Conservation (phyloP, 129 eudicot genomes). For the Calendula officinalis region DNA sequence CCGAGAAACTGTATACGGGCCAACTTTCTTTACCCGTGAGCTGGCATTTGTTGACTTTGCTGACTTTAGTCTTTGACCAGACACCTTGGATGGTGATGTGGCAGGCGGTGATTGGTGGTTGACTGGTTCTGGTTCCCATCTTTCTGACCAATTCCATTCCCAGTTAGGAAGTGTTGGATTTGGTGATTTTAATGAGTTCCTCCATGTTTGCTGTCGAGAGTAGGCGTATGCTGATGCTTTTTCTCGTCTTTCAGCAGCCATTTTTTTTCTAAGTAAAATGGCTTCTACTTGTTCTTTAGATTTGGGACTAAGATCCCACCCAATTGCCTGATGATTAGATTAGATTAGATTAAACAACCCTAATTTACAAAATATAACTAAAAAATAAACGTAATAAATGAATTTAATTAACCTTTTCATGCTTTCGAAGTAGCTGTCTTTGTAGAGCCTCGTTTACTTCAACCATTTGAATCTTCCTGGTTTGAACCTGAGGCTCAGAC, state of each 20-base stretch:
- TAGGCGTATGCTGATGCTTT: slow-evolving; percentile 77
- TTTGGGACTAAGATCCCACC: slow-evolving; percentile 60
- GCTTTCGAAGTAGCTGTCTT: slow-evolving; percentile 35
- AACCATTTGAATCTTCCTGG: slow-evolving; percentile 50
- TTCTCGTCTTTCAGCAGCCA: slow-evolving; percentile 77
- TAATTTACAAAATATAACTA: too few relatives aligned
- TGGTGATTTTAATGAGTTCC: slow-evolving; percentile 49
- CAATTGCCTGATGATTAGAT: not conserved
- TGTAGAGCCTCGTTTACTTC: slow-evolving; percentile 68
- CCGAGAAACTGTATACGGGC: slow-evolving; percentile 26
- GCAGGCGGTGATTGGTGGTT: slow-evolving; percentile 31
- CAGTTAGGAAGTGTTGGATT: slow-evolving; percentile 56
- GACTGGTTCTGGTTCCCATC: not conserved
- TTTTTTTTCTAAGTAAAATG: slow-evolving; percentile 44
- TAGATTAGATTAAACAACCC: too few relatives aligned
- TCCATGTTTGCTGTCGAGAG: slow-evolving; percentile 78
- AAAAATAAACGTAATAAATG: too few relatives aligned
- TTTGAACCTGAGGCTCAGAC: slow-evolving; percentile 50
- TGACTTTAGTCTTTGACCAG: slow-evolving; percentile 29
- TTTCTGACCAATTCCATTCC: slow-evolving; percentile 1
- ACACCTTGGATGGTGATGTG: slow-evolving; percentile 13
- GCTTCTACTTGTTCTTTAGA: slow-evolving; percentile 31
- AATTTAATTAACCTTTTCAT: slow-evolving; percentile 15
- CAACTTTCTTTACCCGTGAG: slow-evolving; percentile 36
- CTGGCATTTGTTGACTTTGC: slow-evolving; percentile 49